A percentile compares a stretch with the other conserved stretches of the same genome.
phyloP scores from a whole-genome alignment of 2,329 filamentous ascomycete genomes.

The Alternaria longipes region DNA sequence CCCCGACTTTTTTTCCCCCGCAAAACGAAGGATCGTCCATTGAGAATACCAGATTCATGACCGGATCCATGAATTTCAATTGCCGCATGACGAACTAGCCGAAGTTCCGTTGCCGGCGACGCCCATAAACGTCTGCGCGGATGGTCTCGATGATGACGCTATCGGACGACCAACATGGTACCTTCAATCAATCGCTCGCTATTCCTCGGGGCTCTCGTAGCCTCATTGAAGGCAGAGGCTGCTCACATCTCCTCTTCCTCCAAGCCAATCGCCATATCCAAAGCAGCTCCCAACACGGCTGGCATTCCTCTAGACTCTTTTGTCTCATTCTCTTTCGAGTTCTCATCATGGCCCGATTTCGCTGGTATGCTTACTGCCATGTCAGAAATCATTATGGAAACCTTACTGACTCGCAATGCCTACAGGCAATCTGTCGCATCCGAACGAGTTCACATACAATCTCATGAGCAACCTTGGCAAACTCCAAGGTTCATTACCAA shows the following conservation, averaged over 20 bases:
- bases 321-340: slow-evolving; percentile 9
- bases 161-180: neutral
- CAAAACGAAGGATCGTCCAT: neutral
- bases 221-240: slow-evolving; percentile 1
- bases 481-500: slow-evolving; percentile 65
- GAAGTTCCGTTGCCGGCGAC: slow-evolving; percentile 4
- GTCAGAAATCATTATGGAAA: neutral
- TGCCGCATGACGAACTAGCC: neutral
- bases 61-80: neutral
- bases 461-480: slow-evolving; percentile 65
- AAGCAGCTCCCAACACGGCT: slow-evolving; percentile 1
- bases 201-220: neutral
- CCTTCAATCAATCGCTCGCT: neutral
- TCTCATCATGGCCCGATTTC: slow-evolving; percentile 16
- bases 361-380: neutral
- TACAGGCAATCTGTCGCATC: slow-evolving; percentile 60
- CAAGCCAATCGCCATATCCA: slow-evolving; percentile 1
- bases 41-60: neutral
- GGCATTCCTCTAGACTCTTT: slow-evolving; percentile 15
- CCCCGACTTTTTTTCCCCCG: neutral
- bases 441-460: slow-evolving; percentile 68
- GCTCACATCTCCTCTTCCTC: neutral
- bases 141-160: neutral
- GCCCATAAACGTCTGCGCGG: neutral
- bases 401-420: neutral